Evolutionary conservation across 371 early-diverging fungal species (phyloP).

Genomic region (Vairimorpha apis): DNA sequence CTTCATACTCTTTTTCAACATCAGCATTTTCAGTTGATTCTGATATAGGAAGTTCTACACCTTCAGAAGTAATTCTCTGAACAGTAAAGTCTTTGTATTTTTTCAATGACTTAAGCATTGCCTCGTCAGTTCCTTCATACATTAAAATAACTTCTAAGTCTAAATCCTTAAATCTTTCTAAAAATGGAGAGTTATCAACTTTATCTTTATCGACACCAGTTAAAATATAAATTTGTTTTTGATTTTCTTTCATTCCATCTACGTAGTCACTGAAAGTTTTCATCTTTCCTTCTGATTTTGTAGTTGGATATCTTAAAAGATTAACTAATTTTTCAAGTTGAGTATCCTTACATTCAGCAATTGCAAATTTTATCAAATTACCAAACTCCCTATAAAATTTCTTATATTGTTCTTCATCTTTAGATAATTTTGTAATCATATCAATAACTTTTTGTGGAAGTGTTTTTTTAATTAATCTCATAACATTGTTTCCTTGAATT

Average conservation of each 20-base stretch:
- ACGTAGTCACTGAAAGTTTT: slow-evolving; percentile 76
- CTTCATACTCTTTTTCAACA: slow-evolving; percentile 66
- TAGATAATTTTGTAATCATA: slow-evolving; percentile 75
- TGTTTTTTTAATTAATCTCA: slow-evolving; percentile 83
- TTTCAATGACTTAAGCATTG: slow-evolving; percentile 72
- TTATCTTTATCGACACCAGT: slow-evolving; percentile 70
- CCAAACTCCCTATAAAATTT: slow-evolving; percentile 84
- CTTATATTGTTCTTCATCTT: slow-evolving; percentile 73
- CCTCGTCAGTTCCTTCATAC: slow-evolving; percentile 82
- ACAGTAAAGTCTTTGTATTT: slow-evolving; percentile 72
- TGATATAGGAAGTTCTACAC: slow-evolving; percentile 69
- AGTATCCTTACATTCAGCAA: slow-evolving; percentile 73
- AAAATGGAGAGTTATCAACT: slow-evolving; percentile 72
- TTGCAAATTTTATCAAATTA: slow-evolving; percentile 81
- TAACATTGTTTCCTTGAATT: slow-evolving; percentile 82
- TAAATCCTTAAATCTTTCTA: slow-evolving; percentile 75
- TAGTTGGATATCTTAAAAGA: slow-evolving; percentile 78
- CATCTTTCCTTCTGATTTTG: slow-evolving; percentile 77
- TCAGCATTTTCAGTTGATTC: slow-evolving; percentile 69
- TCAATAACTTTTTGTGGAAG: slow-evolving; percentile 81
- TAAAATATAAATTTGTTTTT: slow-evolving; percentile 76
- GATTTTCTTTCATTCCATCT: slow-evolving; percentile 73
- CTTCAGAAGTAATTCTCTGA: slow-evolving; percentile 73
- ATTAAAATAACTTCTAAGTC: slow-evolving; percentile 82
- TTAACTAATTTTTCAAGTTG: slow-evolving; percentile 77